Base-by-base conservation (phyloP, 306 rosid genomes). In the Castanea crenata region DNA sequence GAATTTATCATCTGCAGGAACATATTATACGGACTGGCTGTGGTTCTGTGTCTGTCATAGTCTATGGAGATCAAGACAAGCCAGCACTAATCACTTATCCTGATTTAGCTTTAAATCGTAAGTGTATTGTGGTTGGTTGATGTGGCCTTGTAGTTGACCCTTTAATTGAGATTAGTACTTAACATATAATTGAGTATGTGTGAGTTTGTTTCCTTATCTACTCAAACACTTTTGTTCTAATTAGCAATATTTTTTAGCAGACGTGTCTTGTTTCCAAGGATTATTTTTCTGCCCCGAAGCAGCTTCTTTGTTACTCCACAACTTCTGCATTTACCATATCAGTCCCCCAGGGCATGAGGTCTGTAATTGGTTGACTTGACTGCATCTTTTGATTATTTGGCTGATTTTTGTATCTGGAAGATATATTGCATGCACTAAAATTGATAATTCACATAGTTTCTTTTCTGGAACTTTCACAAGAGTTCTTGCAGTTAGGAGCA, bases 291-390 rank as follows among this genome's bases (percentile, higher is more conserved):
- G 92, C 83, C 96, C 97, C 0, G 98, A 94, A 88, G 98, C 93
- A 0, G 94, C 96, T 86, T 94, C 98, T 59, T 87, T 94, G 88
- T 86, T 94, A 73, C 98, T 92, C 78, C 97, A 94, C 87, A 94
- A 94, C 92, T 94, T 94, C 77, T 94, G 98, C 87, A 89, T 94
- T 79, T 94, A 94, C 76, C 98, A 94, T 79, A 90, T 94, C 76
- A 92, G 96, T 82, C 97, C 98, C 54, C 98, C 98, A 13, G 98
- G 98, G 64, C 97, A 94, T 62, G 97, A 94, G 98, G 97, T 94
- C 82, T 86, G 96, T 88, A 72, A 56, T 77, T 84, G 76, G 74
- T 85, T 71, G 7, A 71, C 68, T 81, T 54, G 74, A 75, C 81
- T 85, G 74, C 63, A 34, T 25, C 62, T 71, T 41, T 41, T 27